phyloP scores from a whole-genome alignment of 108 stramenopile genomes.

The Nitzschia sp. region DNA sequence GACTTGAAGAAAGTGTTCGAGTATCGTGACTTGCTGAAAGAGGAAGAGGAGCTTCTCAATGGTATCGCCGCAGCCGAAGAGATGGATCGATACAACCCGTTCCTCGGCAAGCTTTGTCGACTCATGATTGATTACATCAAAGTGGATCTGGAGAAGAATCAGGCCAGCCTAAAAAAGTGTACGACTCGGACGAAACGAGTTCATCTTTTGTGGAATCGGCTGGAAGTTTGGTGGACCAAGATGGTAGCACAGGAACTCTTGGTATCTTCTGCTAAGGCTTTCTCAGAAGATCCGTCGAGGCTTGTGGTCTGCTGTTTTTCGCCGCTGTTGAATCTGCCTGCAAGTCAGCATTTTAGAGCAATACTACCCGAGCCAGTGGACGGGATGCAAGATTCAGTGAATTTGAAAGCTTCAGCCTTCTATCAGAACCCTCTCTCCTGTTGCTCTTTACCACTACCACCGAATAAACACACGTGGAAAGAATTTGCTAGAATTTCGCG shows the following conservation, averaged over 20 bases:
- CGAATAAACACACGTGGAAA: conserved; percentile 44
- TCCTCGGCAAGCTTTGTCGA: neutral
- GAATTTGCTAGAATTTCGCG: conserved; percentile 36
- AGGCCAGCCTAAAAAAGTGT: neutral
- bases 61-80: neutral
- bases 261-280: conserved; percentile 1
- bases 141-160: conserved; percentile 1
- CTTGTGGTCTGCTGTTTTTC: conserved; percentile 14
- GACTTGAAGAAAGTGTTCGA: conserved; percentile 26
- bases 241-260: conserved; percentile 35
- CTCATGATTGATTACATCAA: neutral
- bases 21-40: conserved; percentile 8
- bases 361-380: conserved; percentile 2
- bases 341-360: conserved; percentile 11
- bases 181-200: conserved; percentile 18
- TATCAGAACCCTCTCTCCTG: neutral
- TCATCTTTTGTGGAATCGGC: conserved; percentile 21
- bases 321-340: conserved; percentile 34
- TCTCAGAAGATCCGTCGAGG: neutral
- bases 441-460: conserved; percentile 38
- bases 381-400: neutral
- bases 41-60: conserved; percentile 1
- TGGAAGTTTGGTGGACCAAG: conserved; percentile 48
- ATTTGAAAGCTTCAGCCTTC: conserved; percentile 5
- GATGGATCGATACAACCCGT: neutral